These are phyloP conservation scores for Citrus unshiu DNA, from an alignment of 345 rosid species.

Conservation along the genomic window DNA sequence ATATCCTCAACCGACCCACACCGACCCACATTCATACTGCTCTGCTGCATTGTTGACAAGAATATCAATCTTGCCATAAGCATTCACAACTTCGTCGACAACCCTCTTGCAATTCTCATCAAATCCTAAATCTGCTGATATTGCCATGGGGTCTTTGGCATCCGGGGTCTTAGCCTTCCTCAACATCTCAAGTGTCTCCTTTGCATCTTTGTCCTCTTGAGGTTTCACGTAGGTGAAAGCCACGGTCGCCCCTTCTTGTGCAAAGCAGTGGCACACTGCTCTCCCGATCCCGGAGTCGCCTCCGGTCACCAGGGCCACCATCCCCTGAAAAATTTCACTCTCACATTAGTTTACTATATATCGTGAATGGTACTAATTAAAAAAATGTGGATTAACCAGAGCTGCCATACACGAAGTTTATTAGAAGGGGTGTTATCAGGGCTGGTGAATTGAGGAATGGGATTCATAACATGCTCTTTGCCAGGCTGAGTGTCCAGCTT, in stretches of 20 bases:
- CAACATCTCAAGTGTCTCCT: slow-evolving; percentile 47
- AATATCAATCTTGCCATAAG: slow-evolving; percentile 60
- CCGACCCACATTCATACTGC: slow-evolving; percentile 41
- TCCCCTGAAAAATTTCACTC: slow-evolving; percentile 38
- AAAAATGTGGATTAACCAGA: background rate
- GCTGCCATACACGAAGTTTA: slow-evolving; percentile 45
- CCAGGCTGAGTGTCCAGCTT: slow-evolving; percentile 67
- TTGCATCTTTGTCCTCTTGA: slow-evolving; percentile 68
- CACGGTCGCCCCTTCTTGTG: slow-evolving; percentile 62
- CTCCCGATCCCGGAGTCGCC: slow-evolving; percentile 85
- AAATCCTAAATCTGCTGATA: slow-evolving; percentile 59
- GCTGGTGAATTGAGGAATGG: slow-evolving; percentile 48
- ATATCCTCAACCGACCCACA: slow-evolving; percentile 53
- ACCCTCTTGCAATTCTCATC: slow-evolving; percentile 65
- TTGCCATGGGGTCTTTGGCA: slow-evolving; percentile 59
- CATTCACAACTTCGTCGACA: slow-evolving; percentile 53
- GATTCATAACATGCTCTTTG: slow-evolving; percentile 60
- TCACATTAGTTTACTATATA: no score
- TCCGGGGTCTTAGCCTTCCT: slow-evolving; percentile 41
- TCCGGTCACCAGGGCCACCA: slow-evolving; percentile 70
- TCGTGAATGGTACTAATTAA: no score
- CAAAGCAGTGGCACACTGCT: slow-evolving; percentile 59
- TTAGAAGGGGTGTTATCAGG: slow-evolving; percentile 58
- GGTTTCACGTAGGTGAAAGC: slow-evolving; percentile 68
- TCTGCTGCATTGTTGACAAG: slow-evolving; percentile 74